Evolutionary conservation across 495 filamentous ascomycete species (phyloP).

Genomic region (Neurospora sp.): DNA sequence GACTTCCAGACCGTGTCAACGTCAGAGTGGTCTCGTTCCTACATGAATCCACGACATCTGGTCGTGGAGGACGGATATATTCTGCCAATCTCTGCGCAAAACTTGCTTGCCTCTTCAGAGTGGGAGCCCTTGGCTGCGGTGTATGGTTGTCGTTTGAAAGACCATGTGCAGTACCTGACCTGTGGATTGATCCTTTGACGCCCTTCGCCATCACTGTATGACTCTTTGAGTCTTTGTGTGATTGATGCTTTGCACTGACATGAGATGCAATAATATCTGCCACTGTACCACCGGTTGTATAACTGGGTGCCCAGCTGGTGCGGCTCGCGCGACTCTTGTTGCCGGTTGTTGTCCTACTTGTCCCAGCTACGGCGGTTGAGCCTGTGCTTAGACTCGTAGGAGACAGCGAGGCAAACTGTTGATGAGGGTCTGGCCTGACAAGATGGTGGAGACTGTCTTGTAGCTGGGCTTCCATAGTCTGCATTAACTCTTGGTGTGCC

Average conservation of each 20-base stretch:
- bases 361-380: conserved; percentile 1
- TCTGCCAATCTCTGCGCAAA: conserved; percentile 17
- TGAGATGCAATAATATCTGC: not conserved
- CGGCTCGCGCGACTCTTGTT: conserved; percentile 3
- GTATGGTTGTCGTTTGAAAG: not conserved
- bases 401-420: conserved; percentile 6
- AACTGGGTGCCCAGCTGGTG: conserved; percentile 10
- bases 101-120: conserved; percentile 17
- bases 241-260: not conserved
- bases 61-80: conserved; percentile 20
- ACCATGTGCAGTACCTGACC: not conserved
- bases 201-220: not conserved
- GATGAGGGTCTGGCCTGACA: conserved; percentile 14
- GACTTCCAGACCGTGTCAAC: not conserved
- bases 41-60: not conserved
- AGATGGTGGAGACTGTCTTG: not conserved
- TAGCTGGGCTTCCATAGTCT: not conserved
- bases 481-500: conserved; percentile 5
- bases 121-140: not conserved
- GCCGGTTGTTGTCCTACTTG: not conserved
- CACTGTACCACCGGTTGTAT: not conserved
- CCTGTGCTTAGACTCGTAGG: not conserved
- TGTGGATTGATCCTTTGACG: not conserved
- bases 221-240: not conserved
- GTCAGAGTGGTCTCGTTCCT: not conserved